Conservation (phyloP, 2,329 filamentous ascomycete species). For the Ceratocystiopsis sp. region DNA sequence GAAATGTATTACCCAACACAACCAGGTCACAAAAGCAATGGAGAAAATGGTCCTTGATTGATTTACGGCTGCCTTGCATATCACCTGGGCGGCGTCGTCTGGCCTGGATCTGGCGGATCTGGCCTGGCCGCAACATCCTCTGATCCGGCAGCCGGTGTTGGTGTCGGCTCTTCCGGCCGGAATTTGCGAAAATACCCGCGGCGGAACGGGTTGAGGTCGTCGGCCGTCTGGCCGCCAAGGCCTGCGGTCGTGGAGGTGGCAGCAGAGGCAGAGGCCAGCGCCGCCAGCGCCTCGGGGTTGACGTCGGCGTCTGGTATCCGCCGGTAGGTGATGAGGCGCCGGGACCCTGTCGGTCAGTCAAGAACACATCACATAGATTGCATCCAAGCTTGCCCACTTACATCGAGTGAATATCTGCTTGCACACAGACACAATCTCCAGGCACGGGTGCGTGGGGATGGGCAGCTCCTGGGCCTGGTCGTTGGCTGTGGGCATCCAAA, state of each 20-base stretch:
- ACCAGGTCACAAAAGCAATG: too few species aligned
- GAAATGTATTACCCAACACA: too few species aligned
- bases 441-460: constrained; percentile 57
- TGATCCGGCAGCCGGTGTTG: too few species aligned
- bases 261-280: constrained; percentile 13
- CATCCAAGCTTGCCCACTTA: too few species aligned
- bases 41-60: too few species aligned
- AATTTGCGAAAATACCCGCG: constrained; percentile 42
- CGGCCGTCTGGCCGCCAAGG: constrained; percentile 30
- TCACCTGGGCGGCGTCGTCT: too few species aligned
- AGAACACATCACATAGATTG: too few species aligned
- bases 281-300: constrained; percentile 23
- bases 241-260: constrained; percentile 8
- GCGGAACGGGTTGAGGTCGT: constrained; percentile 44
- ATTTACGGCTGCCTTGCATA: too few species aligned
- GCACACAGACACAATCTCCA: constrained; percentile 60
- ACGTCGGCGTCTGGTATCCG: constrained; percentile 46
- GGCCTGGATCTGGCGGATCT: too few species aligned
- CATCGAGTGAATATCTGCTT: constrained; percentile 55
- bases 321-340: constrained; percentile 73
- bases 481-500: constrained; percentile 95
- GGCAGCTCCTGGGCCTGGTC: constrained; percentile 60
- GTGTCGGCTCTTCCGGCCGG: constrained; percentile 12
- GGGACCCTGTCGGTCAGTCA: constrained; percentile 50
- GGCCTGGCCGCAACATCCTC: too few species aligned